Evolutionary conservation across 2,329 filamentous ascomycete genomes (phyloP), one percentile per base, ranked within the genome.

Genomic region (Albophoma yamanashiensis): DNA sequence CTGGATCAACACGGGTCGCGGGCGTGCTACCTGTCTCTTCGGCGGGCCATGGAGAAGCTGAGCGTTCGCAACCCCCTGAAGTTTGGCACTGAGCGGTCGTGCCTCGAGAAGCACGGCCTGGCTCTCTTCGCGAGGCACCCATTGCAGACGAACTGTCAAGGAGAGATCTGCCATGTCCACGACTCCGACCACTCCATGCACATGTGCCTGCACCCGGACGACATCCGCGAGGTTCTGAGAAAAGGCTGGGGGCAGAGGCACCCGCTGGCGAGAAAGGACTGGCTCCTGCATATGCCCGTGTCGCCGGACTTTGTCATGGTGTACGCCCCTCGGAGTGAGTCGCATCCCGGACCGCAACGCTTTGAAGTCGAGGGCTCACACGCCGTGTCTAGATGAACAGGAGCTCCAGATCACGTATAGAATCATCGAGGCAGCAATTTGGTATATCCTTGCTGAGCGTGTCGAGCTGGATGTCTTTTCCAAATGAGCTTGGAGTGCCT

Each of bases 161-260:
- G 90, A n/a, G 91, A 95, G 74, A 82, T 95, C 52, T 89, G 85
- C 67, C 91, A 96, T 71, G 84, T 91, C 14, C 91, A 95, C 73
- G 83, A 86, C 56, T 86, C 81, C 31, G 91, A 94, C 65, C 83
- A 88, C 62, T 89, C 85, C 4, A 78, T 94, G 80, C 91, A 95
- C 72, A 78, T 94, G 75, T 89, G 85, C 56, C 79, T 96, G 58
- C 90, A 94, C 68, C 89, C 90, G 0, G 82, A 87, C 50, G 91
- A 95, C 69, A 89, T 89, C 58, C 83, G 80, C 66, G 78, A 87
- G 58, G 81, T 94, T 22, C 75, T 96, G 31, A 81, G 86, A 65
- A 85, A 84, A 63, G 89, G 90, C 1, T 95, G 91, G 91, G 92
- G 88, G 1, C 86, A 95, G 75, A 75, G 83, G 39, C 85, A 87